Conservation (phyloP, 306 rosid genomes). For the Quercus alba region DNA sequence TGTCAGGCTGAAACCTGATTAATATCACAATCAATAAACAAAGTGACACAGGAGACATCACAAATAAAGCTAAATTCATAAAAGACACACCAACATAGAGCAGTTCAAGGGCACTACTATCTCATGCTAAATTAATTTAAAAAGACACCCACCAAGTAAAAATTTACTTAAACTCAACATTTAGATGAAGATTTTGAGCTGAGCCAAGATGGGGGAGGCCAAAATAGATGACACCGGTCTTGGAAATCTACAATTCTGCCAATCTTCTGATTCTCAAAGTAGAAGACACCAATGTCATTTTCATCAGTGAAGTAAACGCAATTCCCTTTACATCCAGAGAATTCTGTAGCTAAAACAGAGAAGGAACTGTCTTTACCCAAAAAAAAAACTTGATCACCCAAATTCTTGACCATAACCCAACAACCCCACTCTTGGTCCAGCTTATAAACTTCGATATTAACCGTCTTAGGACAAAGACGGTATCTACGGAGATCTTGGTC, state of each 20-base stretch:
- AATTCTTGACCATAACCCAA: slow-evolving; percentile 24
- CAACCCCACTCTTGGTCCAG: slow-evolving; percentile 37
- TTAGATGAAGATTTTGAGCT: not conserved
- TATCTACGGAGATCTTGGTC: not conserved
- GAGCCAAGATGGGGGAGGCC: slow-evolving; percentile 22
- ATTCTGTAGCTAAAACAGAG: slow-evolving; percentile 25
- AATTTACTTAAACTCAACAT: not conserved
- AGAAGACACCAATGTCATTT: not conserved
- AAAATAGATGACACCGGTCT: not conserved
- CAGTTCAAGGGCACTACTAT: not conserved
- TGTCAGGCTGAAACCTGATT: no score
- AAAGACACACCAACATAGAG: not conserved
- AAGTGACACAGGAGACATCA: not conserved
- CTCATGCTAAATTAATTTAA: not conserved
- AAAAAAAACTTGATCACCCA: slow-evolving; percentile 25
- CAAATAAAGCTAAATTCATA: not conserved
- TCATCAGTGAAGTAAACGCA: slow-evolving; percentile 16
- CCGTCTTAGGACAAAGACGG: not conserved
- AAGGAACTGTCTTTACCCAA: slow-evolving; percentile 22
- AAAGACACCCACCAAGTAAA: not conserved
- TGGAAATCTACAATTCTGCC: not conserved
- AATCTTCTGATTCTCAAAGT: not conserved
- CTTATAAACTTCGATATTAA: slow-evolving; percentile 25
- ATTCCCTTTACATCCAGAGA: slow-evolving; percentile 25
- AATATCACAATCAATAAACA: not conserved